Evolutionary conservation across 495 filamentous ascomycete genomes (phyloP).

Genomic region (Cetradonia linearis): DNA sequence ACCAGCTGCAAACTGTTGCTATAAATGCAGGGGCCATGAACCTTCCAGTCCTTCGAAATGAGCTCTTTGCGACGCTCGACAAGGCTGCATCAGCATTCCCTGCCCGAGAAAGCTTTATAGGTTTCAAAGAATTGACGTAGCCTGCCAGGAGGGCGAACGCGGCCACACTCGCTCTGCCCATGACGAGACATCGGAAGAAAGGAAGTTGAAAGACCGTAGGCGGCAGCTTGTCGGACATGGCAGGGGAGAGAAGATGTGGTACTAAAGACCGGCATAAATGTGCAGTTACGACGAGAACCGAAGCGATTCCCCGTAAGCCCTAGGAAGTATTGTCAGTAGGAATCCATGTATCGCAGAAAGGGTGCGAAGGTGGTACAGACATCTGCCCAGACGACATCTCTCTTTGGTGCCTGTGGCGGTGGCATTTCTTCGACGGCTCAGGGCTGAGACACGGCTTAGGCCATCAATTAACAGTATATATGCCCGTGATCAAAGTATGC

Average conservation of each 20-base stretch:
- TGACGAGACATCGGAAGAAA: constrained; percentile 50
- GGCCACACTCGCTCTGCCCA: constrained; percentile 54
- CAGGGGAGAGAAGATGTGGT: constrained; percentile 47
- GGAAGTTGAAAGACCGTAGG: constrained; percentile 50
- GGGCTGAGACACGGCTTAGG: background rate
- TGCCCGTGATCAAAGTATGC: background rate
- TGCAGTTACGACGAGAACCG: constrained; percentile 52
- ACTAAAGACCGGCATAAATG: constrained; percentile 54
- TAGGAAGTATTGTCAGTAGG: constrained; percentile 23
- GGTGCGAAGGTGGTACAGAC: background rate
- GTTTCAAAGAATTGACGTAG: constrained; percentile 58
- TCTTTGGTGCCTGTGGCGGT: constrained; percentile 12
- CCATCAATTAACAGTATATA: constrained; percentile 1
- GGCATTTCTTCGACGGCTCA: background rate
- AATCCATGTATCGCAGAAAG: background rate
- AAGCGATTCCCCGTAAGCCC: constrained; percentile 56
- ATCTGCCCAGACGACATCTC: constrained; percentile 20
- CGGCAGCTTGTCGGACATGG: constrained; percentile 34
- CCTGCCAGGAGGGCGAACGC: constrained; percentile 59
- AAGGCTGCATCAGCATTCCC: constrained; percentile 46
- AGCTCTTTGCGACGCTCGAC: constrained; percentile 47
- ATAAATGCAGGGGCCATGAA: constrained; percentile 51
- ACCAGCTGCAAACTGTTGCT: constrained; percentile 48
- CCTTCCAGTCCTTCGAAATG: constrained; percentile 53
- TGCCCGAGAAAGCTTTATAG: constrained; percentile 47